Base-by-base conservation (phyloP, 2,329 filamentous ascomycete species). In the Apiospora arundinis region DNA sequence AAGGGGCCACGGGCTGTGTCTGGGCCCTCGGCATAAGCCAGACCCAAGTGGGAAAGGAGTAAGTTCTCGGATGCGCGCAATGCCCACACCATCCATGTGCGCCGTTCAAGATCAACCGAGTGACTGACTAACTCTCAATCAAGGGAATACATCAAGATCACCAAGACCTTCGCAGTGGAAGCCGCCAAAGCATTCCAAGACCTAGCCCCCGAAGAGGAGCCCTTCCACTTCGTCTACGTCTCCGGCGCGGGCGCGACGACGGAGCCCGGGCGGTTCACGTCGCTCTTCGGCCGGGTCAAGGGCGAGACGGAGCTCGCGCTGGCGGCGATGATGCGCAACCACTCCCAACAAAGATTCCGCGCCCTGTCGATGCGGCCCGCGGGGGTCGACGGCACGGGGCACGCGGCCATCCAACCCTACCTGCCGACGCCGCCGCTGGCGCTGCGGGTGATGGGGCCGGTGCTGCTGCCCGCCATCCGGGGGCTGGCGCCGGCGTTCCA, bases 11-110 rank as follows among this genome's bases (percentile, higher is more conserved):
- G 9, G 92, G 90, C 1, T 92, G 90, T 72, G 90, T 95, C 1
- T 95, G 93, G 93, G 92, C 93, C 0, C 84, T 92, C 65, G 92
- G 93, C 0, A 89, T 91, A 67, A 90, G 88, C 73, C 87, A 91
- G 76, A 89, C 80, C 14, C 82, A 86, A 52, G 91, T 93, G 9
- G 78, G 78, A 71, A 89, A 88, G 72, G 88, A 91, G 87, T 91
- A 76, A n/a, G 66, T 40, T 4, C 72, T 86, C 45, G 23, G 2
- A 5, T n/a, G n/a, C 32, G 32, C 32, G 6, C 32, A 11, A 11
- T 16, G 48, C 12, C 48, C 8, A 14, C 12, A 14, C 9, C 77
- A 21, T 63, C 9, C 40, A 18, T 16, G 3, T 18, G 42, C 21
- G 25, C 32, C n/a, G 18, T 32, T 1, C 44, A 18, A 32, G 28